Conservation (phyloP, 2,329 filamentous ascomycete species). For the Talaromyces piceae region DNA sequence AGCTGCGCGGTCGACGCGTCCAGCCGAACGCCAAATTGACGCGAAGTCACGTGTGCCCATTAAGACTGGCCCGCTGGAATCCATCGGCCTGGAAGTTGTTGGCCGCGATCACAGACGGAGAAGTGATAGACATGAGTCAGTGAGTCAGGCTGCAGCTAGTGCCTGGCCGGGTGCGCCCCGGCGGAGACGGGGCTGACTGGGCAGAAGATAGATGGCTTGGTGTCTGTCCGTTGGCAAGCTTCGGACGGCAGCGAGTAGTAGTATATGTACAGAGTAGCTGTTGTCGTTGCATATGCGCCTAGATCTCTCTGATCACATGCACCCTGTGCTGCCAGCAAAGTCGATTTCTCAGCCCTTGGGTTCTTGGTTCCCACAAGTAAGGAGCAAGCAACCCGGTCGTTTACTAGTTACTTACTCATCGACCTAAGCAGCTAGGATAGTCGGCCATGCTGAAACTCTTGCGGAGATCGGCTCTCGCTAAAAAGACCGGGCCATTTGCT, state of each 20-base stretch:
- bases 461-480: neutral
- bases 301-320: neutral
- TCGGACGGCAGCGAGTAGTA: neutral
- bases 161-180: neutral
- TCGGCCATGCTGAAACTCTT: neutral
- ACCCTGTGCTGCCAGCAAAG: neutral
- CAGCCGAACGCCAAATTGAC: slow-evolving; percentile 28
- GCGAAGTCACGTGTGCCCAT: slow-evolving; percentile 27
- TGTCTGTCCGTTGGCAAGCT: neutral
- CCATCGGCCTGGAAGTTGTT: too few species aligned
- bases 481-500: neutral
- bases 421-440: too few species aligned
- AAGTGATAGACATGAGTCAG: neutral
- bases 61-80: slow-evolving; percentile 4
- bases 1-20: slow-evolving; percentile 18
- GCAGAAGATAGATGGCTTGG: neutral
- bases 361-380: neutral
- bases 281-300: neutral
- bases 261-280: too few species aligned
- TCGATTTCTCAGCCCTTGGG: neutral
- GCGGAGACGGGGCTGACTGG: neutral
- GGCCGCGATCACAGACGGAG: neutral
- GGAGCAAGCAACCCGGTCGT: neutral
- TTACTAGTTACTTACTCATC: neutral
- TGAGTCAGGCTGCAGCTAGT: slow-evolving; percentile 6